Evolutionary conservation across 768 basidiomycete genomes (phyloP).

Genomic region (Mycena chlorophos): DNA sequence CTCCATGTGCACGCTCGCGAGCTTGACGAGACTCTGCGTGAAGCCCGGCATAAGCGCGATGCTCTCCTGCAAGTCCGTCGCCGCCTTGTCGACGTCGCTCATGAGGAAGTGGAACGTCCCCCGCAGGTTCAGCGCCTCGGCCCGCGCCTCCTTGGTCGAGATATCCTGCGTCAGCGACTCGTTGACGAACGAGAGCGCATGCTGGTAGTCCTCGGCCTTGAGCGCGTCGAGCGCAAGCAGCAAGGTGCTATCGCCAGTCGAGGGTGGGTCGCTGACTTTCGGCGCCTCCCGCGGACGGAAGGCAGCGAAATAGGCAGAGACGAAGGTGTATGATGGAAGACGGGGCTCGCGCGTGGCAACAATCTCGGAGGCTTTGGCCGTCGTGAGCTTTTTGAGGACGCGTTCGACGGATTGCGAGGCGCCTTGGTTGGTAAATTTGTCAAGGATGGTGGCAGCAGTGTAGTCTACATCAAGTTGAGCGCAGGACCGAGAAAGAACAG

Average conservation of each 20-base stretch:
- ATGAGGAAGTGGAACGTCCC: conserved; percentile 98
- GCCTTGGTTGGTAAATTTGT: conserved; percentile 82
- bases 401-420: conserved; percentile 85
- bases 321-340: conserved; percentile 42
- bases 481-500: neutral
- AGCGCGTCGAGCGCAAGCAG: conserved; percentile 80
- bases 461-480: conserved; percentile 57
- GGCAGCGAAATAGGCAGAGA: conserved; percentile 94
- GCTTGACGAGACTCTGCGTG: conserved; percentile 92
- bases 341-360: conserved; percentile 37
- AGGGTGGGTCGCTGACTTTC: conserved; percentile 68
- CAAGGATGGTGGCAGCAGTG: conserved; percentile 94
- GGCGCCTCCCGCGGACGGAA: conserved; percentile 84
- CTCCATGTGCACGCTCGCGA: conserved; percentile 97
- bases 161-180: conserved; percentile 88
- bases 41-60: conserved; percentile 64
- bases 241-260: conserved; percentile 83
- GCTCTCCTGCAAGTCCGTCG: conserved; percentile 78
- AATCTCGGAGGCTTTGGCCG: conserved; percentile 71
- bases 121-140: conserved; percentile 88
- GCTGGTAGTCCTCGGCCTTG: conserved; percentile 78
- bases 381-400: conserved; percentile 82
- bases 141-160: conserved; percentile 70
- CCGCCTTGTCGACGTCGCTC: conserved; percentile 79
- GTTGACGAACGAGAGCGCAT: conserved; percentile 75